Conservation (phyloP, 768 basidiomycete species). For the Tubosaeta sp. region DNA sequence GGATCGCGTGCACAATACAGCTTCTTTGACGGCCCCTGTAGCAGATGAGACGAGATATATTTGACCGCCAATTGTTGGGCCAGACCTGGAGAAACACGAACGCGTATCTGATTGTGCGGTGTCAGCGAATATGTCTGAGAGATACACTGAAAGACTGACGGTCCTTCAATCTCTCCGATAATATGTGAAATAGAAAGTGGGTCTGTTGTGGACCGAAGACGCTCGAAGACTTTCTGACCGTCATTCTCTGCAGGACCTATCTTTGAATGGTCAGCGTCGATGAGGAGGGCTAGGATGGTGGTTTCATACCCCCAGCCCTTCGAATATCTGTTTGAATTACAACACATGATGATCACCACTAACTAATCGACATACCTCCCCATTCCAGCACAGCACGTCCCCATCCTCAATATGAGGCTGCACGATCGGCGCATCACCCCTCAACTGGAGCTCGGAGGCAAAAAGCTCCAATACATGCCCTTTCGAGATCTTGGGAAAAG, state of each 20-base stretch:
- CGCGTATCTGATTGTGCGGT: constrained; percentile 54
- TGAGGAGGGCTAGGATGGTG: background rate
- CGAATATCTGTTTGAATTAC: constrained; percentile 53
- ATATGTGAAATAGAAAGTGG: constrained; percentile 44
- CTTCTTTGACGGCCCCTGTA: constrained; percentile 39
- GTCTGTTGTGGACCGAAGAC: constrained; percentile 20
- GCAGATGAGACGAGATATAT: background rate
- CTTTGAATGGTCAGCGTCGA: constrained; percentile 34
- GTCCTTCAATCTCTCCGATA: constrained; percentile 70
- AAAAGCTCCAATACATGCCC: constrained; percentile 47
- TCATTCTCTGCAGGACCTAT: constrained; percentile 65
- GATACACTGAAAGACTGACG: constrained; percentile 46
- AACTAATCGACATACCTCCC: constrained; percentile 53
- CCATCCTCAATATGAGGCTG: constrained; percentile 66
- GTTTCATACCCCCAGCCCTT: constrained; percentile 63
- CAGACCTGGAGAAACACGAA: constrained; percentile 75
- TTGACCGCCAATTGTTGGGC: background rate
- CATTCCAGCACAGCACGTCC: constrained; percentile 80
- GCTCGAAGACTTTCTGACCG: constrained; percentile 48
- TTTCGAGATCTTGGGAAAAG: constrained; percentile 1
- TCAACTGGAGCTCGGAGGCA: constrained; percentile 70
- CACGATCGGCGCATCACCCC: constrained; percentile 51
- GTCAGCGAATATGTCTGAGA: background rate
- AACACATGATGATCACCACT: background rate
- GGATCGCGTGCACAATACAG: constrained; percentile 81